Conservation (phyloP, 169 alveolate species). For the Theileria orientalis region DNA sequence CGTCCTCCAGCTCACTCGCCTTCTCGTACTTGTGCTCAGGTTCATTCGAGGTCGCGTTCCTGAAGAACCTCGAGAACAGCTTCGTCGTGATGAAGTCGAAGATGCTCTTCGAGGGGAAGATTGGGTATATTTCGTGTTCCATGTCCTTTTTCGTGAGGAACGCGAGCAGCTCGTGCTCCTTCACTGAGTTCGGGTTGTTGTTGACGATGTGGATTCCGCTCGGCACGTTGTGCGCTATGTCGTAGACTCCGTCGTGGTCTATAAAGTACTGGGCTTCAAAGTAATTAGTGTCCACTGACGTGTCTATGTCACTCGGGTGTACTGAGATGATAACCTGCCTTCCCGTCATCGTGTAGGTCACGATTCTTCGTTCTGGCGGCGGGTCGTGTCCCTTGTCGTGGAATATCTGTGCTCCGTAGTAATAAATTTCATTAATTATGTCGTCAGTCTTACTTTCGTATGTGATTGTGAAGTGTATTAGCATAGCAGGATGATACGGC, state of each 20-base stretch:
- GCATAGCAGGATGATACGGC: neutral
- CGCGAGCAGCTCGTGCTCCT: neutral
- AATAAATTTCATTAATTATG: neutral
- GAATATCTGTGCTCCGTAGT: conserved; percentile 3
- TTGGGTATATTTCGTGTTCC: neutral
- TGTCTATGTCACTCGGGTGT: neutral
- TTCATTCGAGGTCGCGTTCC: neutral
- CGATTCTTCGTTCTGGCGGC: neutral
- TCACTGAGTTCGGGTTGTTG: neutral
- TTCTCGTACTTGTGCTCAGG: neutral
- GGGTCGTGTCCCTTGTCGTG: neutral
- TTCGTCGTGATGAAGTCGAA: neutral
- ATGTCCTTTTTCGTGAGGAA: neutral
- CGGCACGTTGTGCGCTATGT: conserved; percentile 13
- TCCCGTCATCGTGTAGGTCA: neutral
- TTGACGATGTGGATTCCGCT: neutral
- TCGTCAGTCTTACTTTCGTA: conserved; percentile 15
- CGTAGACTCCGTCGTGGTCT: conserved; percentile 8
- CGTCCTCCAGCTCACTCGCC: neutral
- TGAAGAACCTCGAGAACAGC: neutral
- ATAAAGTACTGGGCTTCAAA: conserved; percentile 4
- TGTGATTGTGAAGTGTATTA: neutral
- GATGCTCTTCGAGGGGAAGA: too few species aligned
- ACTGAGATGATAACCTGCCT: neutral
- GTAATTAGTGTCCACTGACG: neutral